Evolutionary conservation across 1,139 yeast species (phyloP), one percentile per base, ranked within the genome.

Genomic region (Lodderomyces metapsilosis): DNA sequence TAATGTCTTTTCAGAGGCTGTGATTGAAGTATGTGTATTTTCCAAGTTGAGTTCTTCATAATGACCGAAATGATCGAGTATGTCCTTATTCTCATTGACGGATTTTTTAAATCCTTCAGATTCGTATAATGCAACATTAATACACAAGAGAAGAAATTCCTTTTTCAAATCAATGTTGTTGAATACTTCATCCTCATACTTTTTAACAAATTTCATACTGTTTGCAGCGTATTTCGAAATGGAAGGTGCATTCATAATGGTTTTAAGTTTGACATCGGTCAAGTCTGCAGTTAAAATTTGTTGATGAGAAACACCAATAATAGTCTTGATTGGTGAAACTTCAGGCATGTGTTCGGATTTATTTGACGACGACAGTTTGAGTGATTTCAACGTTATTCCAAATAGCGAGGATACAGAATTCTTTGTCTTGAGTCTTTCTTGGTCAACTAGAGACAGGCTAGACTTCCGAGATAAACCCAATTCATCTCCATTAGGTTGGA

Each of bases 221-320:
- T 63, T 59, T 6, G 58, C 52, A 23, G 68, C 62, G 45, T 59
- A 61, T 44, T 66, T 66, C n/a, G 67, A 61, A 35, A 60, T 57
- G 25, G 59, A 56, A 7, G 67, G 56, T 35, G 67, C 58, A 9
- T 64, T 56, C 20, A 64, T 54, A 33, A 71, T 64, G 23, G 70
- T 65, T 45, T 70, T 71, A 39, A 69, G 52, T 48, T 70, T 70
- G 35, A 71, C 74, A 53, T 71, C 76, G 5, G 62, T 54, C 21
- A 57, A 48, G 23, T 60, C 64, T 30, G 68, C 57, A 33, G 58
- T 59, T 42, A 64, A 54, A 20, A 71, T 65, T 44, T 71, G 76
- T 38, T 58, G 54, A 44, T 66, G 68, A 2, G 68, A 60, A 36
- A 71, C 57, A 1, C 76, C 76, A 46, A 69, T 63, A 31, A 71